phyloP scores from a whole-genome alignment of 108 stramenopile genomes.

The Phaeodactylum tricornutum region DNA sequence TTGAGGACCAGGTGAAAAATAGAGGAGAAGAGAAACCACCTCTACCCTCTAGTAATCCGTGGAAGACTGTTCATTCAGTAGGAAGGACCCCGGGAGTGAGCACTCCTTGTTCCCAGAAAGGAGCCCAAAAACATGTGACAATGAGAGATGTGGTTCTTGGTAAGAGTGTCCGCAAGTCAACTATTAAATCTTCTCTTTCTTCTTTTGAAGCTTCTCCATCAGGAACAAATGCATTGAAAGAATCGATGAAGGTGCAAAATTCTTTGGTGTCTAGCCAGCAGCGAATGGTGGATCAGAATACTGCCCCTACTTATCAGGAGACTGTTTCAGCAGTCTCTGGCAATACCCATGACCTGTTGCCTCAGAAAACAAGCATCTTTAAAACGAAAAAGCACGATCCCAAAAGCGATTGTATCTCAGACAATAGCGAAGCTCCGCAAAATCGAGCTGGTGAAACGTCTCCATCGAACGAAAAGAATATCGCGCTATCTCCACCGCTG shows the following conservation, averaged over 20 bases:
- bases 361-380: slow-evolving; percentile 2
- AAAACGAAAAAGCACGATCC: slow-evolving; percentile 12
- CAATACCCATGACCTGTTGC: slow-evolving; percentile 4
- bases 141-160: too few relatives aligned
- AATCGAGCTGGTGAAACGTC: slow-evolving; percentile 9
- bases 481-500: slow-evolving; percentile 42
- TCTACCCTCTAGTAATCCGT: slow-evolving; percentile 10
- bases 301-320: slow-evolving; percentile 43
- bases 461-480: slow-evolving; percentile 7
- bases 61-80: background rate
- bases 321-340: slow-evolving; percentile 35
- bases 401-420: background rate
- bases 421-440: slow-evolving; percentile 3
- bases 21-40: slow-evolving; percentile 21
- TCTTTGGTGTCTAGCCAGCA: background rate
- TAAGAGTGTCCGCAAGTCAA: too few relatives aligned
- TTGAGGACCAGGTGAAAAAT: slow-evolving; percentile 33
- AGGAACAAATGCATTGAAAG: background rate
- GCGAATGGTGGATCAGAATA: slow-evolving; percentile 33
- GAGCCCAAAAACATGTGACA: background rate
- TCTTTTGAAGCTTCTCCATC: background rate
- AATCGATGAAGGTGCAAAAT: background rate
- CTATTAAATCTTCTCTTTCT: background rate
- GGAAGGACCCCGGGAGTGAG: background rate
- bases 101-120: background rate